Evolutionary conservation across 2,329 filamentous ascomycete species (phyloP), one percentile per base, ranked within the genome.

Genomic region (Hypoxylon sp.): DNA sequence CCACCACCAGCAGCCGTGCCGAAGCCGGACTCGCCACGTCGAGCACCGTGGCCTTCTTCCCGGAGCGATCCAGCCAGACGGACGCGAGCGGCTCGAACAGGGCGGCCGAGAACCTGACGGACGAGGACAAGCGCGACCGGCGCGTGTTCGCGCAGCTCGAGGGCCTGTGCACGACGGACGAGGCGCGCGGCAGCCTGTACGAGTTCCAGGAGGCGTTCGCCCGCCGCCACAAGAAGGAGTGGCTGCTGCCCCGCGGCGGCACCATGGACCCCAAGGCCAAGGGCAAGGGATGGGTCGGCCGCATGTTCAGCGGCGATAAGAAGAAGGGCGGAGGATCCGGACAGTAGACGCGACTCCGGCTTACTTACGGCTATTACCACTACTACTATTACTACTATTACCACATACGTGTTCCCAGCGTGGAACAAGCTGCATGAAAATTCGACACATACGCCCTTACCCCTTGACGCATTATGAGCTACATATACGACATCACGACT

Each of bases 201-300:
- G 70, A 75, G 3, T 89, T 85, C 82, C 85, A 86, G 74, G 79
- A 83, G 64, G 68, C 66, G 2, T 88, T 85, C 71, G 85, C 86
- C 28, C 79, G 82, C 6, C 78, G 74, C 2, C 68, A 74, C 48
- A 74, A 77, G 9, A 79, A 80, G n/a, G 75, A 79, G 1, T 69
- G 68, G 13, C 75, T 86, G 4, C 77, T 86, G 0, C 83, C 84
- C 0, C 64, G 72, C 1, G 81, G 81, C 5, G 71, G 72, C 11
- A 62, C 67, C 10, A 72, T 75, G 14, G 52, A 50, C 11, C 43
- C 21, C 3, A 64, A 60, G 9, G 55, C 59, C 6, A 65, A 65
- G 10, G 71, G 72, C 19, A 64, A 60, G 53, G 66, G 72, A 5
- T 77, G 73, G 74, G 68, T 77, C 21, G 72, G 73, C 2, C 71